Evolutionary conservation across 768 basidiomycete genomes (phyloP), one percentile per base, ranked within the genome.

Genomic region (Collybia nuda): DNA sequence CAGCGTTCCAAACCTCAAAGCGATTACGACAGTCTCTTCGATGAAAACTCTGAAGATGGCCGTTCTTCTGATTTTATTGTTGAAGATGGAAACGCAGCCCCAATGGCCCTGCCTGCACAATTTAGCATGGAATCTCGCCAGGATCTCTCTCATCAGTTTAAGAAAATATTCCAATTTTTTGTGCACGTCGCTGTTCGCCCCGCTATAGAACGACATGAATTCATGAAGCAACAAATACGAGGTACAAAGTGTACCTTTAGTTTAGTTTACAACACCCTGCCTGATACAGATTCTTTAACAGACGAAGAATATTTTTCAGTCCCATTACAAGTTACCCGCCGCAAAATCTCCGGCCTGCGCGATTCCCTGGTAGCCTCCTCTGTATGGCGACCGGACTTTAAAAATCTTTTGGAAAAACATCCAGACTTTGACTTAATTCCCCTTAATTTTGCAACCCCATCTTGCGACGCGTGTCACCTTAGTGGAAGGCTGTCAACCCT

Each of bases 361-460:
- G 88, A 92, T 61, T 87, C 89, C 1, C 68, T 90, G 12, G 88
- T 94, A 5, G 75, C 86, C 6, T 93, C 91, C n/a, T 90, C 90
- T 0, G 80, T 90, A 9, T 97, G 93, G 93, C 72, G 76, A 50
- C 75, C 84, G 1, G 74, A 78, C 9, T 91, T 88, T 70, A 90
- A 80, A 57, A 76, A 73, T 37, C 61, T 74, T 2, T 65, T 97
- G 12, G 80, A 88, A 60, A 79, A 56, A 43, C 86, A 84, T 64
- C 93, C 93, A 0, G 69, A 77, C 1, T 81, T 93, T 47, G 70
- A 77, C 15, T 62, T 89, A 35, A 56, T 71, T 21, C 59, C 59
- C 21, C 64, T 93, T 47, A 72, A 80, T 14, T 83, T 82, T 57
- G 67, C 82, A 12, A 67, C 81, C 18, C 81, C 84, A 1, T 70